These are phyloP conservation scores for Fusarium aywerte DNA, from an alignment of 2,329 filamentous ascomycete species.

Conservation along the genomic window DNA sequence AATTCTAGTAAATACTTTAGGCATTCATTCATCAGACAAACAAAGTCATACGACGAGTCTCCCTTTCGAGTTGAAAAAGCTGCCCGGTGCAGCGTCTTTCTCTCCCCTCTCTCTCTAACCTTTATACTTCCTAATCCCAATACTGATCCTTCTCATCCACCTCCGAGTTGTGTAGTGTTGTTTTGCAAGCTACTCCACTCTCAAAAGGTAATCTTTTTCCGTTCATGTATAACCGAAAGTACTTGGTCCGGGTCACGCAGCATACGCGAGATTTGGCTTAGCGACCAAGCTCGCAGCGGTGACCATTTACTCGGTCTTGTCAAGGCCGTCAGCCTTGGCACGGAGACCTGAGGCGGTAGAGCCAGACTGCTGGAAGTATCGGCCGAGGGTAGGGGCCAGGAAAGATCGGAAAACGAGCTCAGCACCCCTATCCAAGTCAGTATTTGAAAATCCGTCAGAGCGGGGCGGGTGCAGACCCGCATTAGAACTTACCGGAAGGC, in stretches of 20 bases:
- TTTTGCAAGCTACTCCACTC: constrained; percentile 25
- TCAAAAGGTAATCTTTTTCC: constrained; percentile 23
- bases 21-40: constrained; percentile 41
- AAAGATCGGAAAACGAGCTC: constrained; percentile 97
- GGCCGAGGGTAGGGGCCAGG: constrained; percentile 88
- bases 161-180: constrained; percentile 13
- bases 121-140: constrained; percentile 6
- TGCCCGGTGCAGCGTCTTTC: constrained; percentile 14
- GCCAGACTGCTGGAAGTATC: constrained; percentile 81
- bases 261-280: constrained; percentile 41
- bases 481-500: constrained; percentile 79
- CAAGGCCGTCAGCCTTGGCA: constrained; percentile 82
- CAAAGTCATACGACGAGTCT: constrained; percentile 37
- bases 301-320: constrained; percentile 71
- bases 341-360: constrained; percentile 89
- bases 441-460: constrained; percentile 11
- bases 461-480: constrained; percentile 15
- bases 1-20: constrained; percentile 38
- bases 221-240: constrained; percentile 35
- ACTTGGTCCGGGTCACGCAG: constrained; percentile 41
- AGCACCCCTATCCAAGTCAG: constrained; percentile 74
- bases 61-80: constrained; percentile 21
- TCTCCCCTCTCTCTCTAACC: constrained; percentile 15
- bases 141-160: constrained; percentile 28
- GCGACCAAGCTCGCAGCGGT: constrained; percentile 41